These are phyloP conservation scores for Pleurotus giganteus DNA, from an alignment of 768 basidiomycete genomes.

Conservation along the genomic window DNA sequence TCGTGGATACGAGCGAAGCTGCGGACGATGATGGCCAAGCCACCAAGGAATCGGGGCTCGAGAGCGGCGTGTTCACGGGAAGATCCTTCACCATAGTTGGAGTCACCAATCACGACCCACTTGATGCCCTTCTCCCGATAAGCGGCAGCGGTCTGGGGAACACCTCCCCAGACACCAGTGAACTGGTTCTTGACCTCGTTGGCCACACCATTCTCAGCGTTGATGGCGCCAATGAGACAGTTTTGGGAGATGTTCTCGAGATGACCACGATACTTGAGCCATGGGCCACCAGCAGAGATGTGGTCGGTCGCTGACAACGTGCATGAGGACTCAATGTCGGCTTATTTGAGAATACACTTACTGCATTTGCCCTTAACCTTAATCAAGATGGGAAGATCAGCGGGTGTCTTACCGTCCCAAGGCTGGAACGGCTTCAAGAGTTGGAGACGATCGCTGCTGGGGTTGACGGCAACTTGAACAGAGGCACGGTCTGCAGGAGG, in stretches of 20 bases:
- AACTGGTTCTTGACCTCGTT: conserved; percentile 93
- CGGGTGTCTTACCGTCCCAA: conserved; percentile 92
- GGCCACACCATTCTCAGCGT: conserved; percentile 91
- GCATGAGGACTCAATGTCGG: background rate
- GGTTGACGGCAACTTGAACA: conserved; percentile 84
- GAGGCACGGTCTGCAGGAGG: conserved; percentile 83
- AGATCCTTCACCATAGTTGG: conserved; percentile 97
- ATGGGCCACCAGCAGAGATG: conserved; percentile 96
- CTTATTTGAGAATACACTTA: conserved; percentile 35
- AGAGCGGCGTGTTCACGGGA: conserved; percentile 98
- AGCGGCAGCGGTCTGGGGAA: conserved; percentile 81
- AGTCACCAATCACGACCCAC: conserved; percentile 97
- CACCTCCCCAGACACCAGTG: conserved; percentile 81
- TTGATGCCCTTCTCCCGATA: conserved; percentile 90
- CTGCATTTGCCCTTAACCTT: conserved; percentile 99
- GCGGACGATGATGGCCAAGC: conserved; percentile 92
- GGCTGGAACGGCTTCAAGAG: conserved; percentile 84
- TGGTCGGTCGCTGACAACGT: conserved; percentile 72
- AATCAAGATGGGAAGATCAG: conserved; percentile 90
- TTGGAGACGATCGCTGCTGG: conserved; percentile 88
- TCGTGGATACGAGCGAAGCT: conserved; percentile 98
- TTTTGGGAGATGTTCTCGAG: conserved; percentile 98
- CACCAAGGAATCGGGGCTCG: conserved; percentile 93
- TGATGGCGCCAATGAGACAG: conserved; percentile 97
- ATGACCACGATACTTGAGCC: conserved; percentile 99